Conservation (phyloP, 2,329 filamentous ascomycete species). For the Trichophyton benhamiae region DNA sequence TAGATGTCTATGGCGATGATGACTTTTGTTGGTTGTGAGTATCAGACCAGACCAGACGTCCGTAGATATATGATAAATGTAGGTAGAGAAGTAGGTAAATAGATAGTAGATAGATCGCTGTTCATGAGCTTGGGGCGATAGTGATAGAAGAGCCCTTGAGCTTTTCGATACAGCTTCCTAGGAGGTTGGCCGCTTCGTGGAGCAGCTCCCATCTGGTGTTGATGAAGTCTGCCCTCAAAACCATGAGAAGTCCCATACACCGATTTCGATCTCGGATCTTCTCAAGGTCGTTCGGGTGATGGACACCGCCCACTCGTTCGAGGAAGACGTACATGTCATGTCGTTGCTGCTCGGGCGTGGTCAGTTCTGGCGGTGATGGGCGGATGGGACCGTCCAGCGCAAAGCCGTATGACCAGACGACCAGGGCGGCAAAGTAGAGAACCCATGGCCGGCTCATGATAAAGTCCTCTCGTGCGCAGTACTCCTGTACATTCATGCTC, state of each 20-base stretch:
- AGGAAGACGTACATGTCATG: conserved; percentile 72
- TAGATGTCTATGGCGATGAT: not conserved
- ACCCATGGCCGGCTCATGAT: conserved; percentile 90
- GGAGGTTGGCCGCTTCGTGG: conserved; percentile 68
- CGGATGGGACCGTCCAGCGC: conserved; percentile 69
- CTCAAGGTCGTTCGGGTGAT: conserved; percentile 65
- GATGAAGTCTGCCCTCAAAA: conserved; percentile 69
- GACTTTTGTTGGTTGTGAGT: not conserved
- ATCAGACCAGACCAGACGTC: too few relatives aligned
- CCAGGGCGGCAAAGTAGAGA: conserved; percentile 78
- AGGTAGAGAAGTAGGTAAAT: not conserved
- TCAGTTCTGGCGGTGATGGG: conserved; percentile 34
- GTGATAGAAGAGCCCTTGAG: conserved; percentile 20
- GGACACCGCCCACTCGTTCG: conserved; percentile 55
- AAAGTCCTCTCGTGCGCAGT: conserved; percentile 76
- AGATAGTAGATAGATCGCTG: not conserved
- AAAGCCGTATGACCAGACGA: conserved; percentile 92
- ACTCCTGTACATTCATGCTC: conserved; percentile 37
- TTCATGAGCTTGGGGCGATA: not conserved
- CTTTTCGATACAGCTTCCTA: conserved; percentile 68
- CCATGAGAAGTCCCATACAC: conserved; percentile 67
- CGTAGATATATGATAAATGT: too few relatives aligned
- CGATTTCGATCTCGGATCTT: conserved; percentile 63
- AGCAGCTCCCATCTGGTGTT: conserved; percentile 84
- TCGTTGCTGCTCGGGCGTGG: conserved; percentile 52